Conservation (phyloP, 2,329 filamentous ascomycete species). For the Dryadomyces quercus-mongolicae region DNA sequence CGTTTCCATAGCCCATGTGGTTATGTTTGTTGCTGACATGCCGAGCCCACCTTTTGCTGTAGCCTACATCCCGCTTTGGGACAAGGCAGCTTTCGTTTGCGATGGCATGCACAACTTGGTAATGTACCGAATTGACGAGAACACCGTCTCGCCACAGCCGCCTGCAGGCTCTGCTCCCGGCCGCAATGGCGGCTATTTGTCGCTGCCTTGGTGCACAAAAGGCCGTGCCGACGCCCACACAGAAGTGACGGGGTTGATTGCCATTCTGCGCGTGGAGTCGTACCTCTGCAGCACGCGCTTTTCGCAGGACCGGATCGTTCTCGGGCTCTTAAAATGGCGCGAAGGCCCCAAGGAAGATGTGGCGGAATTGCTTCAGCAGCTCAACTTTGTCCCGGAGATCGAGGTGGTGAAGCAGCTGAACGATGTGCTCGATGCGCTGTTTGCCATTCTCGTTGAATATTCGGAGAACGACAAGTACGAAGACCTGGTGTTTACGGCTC, state of each 20-base stretch:
- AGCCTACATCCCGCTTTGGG: constrained; percentile 89
- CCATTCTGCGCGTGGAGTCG: constrained; percentile 66
- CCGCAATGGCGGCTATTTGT: constrained; percentile 72
- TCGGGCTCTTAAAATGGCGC: constrained; percentile 79
- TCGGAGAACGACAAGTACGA: constrained; percentile 88
- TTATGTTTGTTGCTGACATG: constrained; percentile 79
- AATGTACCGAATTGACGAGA: constrained; percentile 85
- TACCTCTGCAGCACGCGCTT: constrained; percentile 91
- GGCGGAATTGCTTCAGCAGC: constrained; percentile 61
- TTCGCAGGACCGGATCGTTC: constrained; percentile 78
- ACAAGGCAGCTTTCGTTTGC: constrained; percentile 74
- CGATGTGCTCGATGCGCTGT: constrained; percentile 82
- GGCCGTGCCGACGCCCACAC: constrained; percentile 55
- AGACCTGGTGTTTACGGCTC: constrained; percentile 78
- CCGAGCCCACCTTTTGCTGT: constrained; percentile 83
- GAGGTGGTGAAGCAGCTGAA: constrained; percentile 91
- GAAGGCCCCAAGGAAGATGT: constrained; percentile 62
- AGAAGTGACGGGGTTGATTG: constrained; percentile 68
- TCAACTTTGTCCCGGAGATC: constrained; percentile 91
- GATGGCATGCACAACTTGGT: constrained; percentile 74
- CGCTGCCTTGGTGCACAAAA: constrained; percentile 64
- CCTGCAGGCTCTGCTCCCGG: constrained; percentile 31
- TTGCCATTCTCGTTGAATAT: constrained; percentile 82
- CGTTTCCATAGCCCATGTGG: constrained; percentile 71
- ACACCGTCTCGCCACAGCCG: constrained; percentile 57